These are phyloP conservation scores for Fusarium oxysporum DNA, from an alignment of 2,329 filamentous ascomycete species.

Conservation along the genomic window DNA sequence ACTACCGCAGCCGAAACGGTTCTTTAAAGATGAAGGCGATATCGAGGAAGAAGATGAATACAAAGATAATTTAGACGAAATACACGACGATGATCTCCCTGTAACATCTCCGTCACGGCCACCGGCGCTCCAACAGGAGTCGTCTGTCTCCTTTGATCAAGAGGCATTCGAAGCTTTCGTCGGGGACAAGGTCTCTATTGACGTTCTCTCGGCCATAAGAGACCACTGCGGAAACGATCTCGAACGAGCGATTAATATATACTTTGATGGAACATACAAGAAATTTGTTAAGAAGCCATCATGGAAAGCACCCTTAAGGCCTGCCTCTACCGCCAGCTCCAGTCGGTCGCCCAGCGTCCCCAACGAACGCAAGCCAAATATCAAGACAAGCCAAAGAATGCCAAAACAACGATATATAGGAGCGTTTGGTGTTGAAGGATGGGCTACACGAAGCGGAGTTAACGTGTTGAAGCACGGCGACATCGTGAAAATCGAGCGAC, in stretches of 20 bases:
- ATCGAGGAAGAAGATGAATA: constrained; percentile 37
- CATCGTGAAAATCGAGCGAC: constrained; percentile 84
- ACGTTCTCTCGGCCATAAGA: constrained; percentile 63
- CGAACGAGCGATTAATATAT: constrained; percentile 75
- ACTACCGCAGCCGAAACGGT: constrained; percentile 40
- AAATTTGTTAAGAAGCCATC: constrained; percentile 53
- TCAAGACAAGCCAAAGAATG: constrained; percentile 43
- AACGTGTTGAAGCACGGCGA: constrained; percentile 85
- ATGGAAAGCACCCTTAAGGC: constrained; percentile 11
- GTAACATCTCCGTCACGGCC: constrained; percentile 12
- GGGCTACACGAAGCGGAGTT: constrained; percentile 87
- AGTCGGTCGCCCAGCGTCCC: constrained; percentile 16
- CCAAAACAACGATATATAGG: constrained; percentile 79
- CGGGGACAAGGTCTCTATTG: constrained; percentile 64
- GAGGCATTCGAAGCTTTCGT: constrained; percentile 70
- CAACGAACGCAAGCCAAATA: constrained; percentile 17
- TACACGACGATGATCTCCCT: constrained; percentile 23
- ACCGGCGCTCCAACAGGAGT: constrained; percentile 34
- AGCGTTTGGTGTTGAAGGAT: constrained; percentile 90
- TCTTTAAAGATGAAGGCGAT: constrained; percentile 44
- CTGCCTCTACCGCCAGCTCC: constrained; percentile 1
- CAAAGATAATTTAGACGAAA: constrained; percentile 18
- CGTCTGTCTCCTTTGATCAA: constrained; percentile 63
- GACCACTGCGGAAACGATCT: constrained; percentile 67
- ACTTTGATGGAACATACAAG: constrained; percentile 76